Base-by-base conservation (phyloP, 345 rosid genomes). In the Lepidium africanum region DNA sequence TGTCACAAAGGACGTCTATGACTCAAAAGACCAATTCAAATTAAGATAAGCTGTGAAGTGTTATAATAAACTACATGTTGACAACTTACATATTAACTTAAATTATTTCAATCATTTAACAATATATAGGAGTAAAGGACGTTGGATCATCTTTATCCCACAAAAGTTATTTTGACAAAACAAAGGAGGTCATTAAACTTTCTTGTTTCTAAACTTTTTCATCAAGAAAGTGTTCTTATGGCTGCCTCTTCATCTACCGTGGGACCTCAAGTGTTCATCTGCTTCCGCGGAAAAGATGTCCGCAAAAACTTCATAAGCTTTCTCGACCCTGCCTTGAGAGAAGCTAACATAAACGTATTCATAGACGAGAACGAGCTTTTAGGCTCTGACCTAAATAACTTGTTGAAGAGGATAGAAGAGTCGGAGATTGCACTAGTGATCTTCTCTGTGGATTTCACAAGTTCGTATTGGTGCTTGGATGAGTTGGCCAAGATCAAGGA, bases 181-280 rank as follows among this genome's bases (percentile, higher is more conserved):
- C 39, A 65, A 37, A 64, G 27, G 41, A 40, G 13, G 17, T 39
- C 30, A 43, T 25, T 13, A 14, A 35, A 13, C 36, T 13, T 13
- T 48, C 19, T 40, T 23, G 13, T 2, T 8, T 53, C 14, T 27
- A 4, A 0, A 3, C 7, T 53, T 27, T 8, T 0, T 9, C 7
- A 36, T 10, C 10, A 13, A 59, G 14, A 64, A 59, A 32, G 2
- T 10, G 6, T 16, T 30, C 7, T 3, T 53, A 66, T 66, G 71
- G 60, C 60, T 65, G 10, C 49, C 37, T 10, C 60, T 27, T 40
- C 59, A 0, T 27, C 60, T 2, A 13, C 5, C 16, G 9, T 6
- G 12, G 54, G 41, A 13, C 69, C 66, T 30, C 74, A 63, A 47
- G 78, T 75, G 39, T 75, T 75, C 40, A 37, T 75, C 46, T 40